phyloP scores from a whole-genome alignment of 179 eudicot genomes.

The Carnegiea gigantea region DNA sequence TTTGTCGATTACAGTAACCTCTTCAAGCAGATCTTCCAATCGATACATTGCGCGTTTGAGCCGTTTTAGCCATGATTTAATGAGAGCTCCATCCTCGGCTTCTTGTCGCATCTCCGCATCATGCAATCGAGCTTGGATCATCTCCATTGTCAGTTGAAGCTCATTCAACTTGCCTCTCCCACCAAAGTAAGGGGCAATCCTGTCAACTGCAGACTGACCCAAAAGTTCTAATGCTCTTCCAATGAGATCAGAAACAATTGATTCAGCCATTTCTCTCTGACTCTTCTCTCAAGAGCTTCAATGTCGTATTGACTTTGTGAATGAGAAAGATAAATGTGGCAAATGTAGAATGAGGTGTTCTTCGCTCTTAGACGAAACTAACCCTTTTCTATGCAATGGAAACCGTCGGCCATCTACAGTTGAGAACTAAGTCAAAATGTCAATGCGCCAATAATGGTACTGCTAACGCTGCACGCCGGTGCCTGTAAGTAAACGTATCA shows the following conservation, averaged over 20 bases:
- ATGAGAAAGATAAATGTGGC: no score
- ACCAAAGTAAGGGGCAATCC: not conserved
- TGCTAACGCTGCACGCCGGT: no score
- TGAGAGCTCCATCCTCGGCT: not conserved
- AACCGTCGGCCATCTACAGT: no score
- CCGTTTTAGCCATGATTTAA: not conserved
- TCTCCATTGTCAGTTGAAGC: not conserved
- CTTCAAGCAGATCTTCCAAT: slow-evolving; percentile 17
- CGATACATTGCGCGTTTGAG: not conserved
- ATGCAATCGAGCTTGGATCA: not conserved
- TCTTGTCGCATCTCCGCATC: not conserved
- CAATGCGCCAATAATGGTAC: no score
- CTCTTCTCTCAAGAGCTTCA: not conserved
- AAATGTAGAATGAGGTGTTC: no score
- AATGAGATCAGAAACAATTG: not conserved
- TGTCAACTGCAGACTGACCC: not conserved
- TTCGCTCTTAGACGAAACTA: no score
- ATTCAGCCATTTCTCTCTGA: not conserved
- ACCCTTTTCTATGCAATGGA: no score
- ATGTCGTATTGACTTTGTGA: no score
- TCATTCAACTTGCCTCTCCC: not conserved
- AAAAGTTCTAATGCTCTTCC: not conserved
- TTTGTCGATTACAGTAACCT: not conserved
- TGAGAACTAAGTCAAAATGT: no score
- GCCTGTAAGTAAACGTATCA: no score